Base-by-base conservation (phyloP, 345 rosid species). In the Adansonia digitata region DNA sequence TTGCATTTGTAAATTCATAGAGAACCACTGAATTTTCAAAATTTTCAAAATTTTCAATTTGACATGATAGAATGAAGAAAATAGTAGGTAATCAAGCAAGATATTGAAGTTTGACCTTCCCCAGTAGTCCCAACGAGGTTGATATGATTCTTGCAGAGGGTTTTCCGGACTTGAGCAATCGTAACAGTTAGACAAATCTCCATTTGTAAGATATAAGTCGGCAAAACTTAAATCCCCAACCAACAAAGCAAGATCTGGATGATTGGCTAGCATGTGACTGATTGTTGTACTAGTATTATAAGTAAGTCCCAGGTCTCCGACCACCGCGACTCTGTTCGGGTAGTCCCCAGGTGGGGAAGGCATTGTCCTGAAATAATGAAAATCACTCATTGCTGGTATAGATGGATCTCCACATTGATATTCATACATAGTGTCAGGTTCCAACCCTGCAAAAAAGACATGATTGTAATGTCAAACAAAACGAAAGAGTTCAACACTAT, bases 71-170 rank as follows among this genome's bases (percentile, higher is more conserved):
- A 18, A 24, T 27, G 17, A 68, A 68, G 40, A 29, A 46, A 46
- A 51, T 15, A 26, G 22, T 8, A 29, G 56, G 26, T 48, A 27
- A 69, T 27, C 39, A 29, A 37, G 17, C 17, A 71, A 20, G 52
- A 18, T 61, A 24, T 27, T 12, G 57, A 5, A 46, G 43, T 18
- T 78, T 78, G 15, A 91, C 98, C 98, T 94, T 83, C 98, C 98
- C 98, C 97, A 92, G 68, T 83, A 86, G 77, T 92, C 99, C 99
- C 99, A 94, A 15, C 97, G 94, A 84, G 99, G 99, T 84, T 94
- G 99, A 81, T 90, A 93, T 2, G 86, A 85, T 79, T 90, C 90
- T 12, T 77, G 85, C 12, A 81, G 78, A 0, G 89, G 82, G 75
- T 78, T 75, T 43, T 67, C 73, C 11, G 76, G 43, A 79, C 71